These are phyloP conservation scores for Mucor indicus DNA, from an alignment of 371 early-diverging fungal species.

Conservation along the genomic window DNA sequence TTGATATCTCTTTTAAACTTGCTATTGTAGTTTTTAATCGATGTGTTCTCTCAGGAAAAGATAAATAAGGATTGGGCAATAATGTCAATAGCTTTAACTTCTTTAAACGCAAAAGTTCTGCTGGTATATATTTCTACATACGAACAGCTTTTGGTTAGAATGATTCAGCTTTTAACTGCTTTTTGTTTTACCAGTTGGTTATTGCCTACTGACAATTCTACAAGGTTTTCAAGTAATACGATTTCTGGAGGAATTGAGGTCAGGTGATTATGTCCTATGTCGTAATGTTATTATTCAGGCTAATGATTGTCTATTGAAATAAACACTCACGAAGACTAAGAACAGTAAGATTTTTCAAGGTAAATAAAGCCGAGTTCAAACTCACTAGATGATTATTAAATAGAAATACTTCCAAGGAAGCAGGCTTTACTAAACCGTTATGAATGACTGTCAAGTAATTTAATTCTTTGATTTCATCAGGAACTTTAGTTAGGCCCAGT, in stretches of 20 bases:
- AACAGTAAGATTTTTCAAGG: slow-evolving; percentile 50
- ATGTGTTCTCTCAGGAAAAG: slow-evolving; percentile 1
- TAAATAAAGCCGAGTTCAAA: slow-evolving; percentile 43
- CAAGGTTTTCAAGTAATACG: slow-evolving; percentile 51
- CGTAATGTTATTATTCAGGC: no score
- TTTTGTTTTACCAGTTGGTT: slow-evolving; percentile 47
- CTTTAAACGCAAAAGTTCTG: slow-evolving; percentile 28
- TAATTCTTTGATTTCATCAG: slow-evolving; percentile 50
- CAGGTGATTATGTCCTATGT: slow-evolving; percentile 49
- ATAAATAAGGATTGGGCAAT: slow-evolving; percentile 36
- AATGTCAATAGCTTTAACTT: slow-evolving; percentile 24
- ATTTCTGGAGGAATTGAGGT: slow-evolving; percentile 52
- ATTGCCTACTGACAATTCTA: slow-evolving; percentile 58
- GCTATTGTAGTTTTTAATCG: slow-evolving; percentile 1
- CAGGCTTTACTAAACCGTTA: slow-evolving; percentile 41
- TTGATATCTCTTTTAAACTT: slow-evolving; percentile 23
- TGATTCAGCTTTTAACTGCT: no score
- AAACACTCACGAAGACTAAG: slow-evolving; percentile 48
- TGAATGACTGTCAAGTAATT: slow-evolving; percentile 48
- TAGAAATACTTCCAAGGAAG: slow-evolving; percentile 50
- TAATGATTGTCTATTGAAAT: no score
- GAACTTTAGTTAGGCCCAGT: slow-evolving; percentile 48
- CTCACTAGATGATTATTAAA: slow-evolving; percentile 40
- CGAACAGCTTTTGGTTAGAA: not conserved
- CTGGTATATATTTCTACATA: slow-evolving; percentile 28